Percentiles rank a stretch among this genome's conserved stretches.
Conservation (phyloP, 179 eudicot species). For the Monotropa hypopitys region DNA sequence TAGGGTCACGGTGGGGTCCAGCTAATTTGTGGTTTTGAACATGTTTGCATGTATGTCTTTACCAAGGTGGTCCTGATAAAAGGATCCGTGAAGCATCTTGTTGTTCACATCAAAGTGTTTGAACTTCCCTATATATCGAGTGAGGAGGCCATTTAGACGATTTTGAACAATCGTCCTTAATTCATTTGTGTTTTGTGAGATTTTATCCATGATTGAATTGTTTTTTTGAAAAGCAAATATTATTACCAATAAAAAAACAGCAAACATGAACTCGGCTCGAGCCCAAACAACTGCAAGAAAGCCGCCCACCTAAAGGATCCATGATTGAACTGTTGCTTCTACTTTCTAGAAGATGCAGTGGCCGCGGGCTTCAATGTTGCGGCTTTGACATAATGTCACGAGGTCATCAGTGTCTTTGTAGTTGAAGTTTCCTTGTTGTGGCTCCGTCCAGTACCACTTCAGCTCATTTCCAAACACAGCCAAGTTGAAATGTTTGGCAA, state of each 20-base stretch:
- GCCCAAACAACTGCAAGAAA: too few species aligned
- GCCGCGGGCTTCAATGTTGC: slow-evolving; percentile 55
- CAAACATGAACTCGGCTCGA: too few species aligned
- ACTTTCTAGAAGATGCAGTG: slow-evolving; percentile 95
- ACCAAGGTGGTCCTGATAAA: slow-evolving; percentile 58
- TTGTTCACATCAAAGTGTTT: slow-evolving; percentile 82
- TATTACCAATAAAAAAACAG: too few species aligned
- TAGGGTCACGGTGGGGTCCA: slow-evolving; percentile 55
- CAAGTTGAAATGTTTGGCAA: slow-evolving; percentile 69
- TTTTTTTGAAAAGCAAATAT: too few species aligned
- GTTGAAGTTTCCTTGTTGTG: slow-evolving; percentile 55
- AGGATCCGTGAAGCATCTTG: slow-evolving; percentile 84
- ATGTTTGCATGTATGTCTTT: slow-evolving; percentile 53
- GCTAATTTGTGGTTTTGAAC: slow-evolving; percentile 62
- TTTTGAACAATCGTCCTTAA: slow-evolving; percentile 46
- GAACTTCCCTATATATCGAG: slow-evolving; percentile 74
- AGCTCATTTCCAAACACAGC: slow-evolving; percentile 76
- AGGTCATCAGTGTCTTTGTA: slow-evolving; percentile 72
- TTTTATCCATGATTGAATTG: slow-evolving; percentile 54
- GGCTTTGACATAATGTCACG: slow-evolving; percentile 39
- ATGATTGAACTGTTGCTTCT: slow-evolving; percentile 38
- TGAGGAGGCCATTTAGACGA: slow-evolving; percentile 51
- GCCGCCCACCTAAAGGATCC: too few species aligned
- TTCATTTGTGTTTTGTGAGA: slow-evolving; percentile 34
- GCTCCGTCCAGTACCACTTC: slow-evolving; percentile 84